Evolutionary conservation across 768 basidiomycete genomes (phyloP).

Genomic region (Suillus brevipes): DNA sequence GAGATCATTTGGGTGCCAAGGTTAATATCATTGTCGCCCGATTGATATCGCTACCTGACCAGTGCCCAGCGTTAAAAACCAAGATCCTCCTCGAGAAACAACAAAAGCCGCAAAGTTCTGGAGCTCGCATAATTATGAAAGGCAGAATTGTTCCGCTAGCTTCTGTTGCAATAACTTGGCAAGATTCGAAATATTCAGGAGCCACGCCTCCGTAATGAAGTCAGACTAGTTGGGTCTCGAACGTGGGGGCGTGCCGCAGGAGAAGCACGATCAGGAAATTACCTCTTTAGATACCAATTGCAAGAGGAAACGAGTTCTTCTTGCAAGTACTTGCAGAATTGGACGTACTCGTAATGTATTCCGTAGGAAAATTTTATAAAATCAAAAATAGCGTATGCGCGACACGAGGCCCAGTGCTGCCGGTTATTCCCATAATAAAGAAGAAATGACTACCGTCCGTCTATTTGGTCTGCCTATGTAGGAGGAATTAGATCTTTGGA

Average conservation of each 20-base stretch:
- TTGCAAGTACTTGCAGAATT: not conserved
- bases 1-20: not conserved
- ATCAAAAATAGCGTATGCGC: not conserved
- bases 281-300: not conserved
- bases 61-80: not conserved
- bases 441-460: not conserved
- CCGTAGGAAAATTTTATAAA: not conserved
- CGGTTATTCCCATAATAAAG: not conserved
- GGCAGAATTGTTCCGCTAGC: not conserved
- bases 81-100: not conserved
- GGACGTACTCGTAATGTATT: not conserved
- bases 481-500: not conserved
- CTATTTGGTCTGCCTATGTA: not conserved
- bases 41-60: not conserved
- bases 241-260: not conserved
- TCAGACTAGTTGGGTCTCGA: not conserved
- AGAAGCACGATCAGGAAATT: slow-evolving; percentile 1
- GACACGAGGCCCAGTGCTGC: not conserved
- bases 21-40: not conserved
- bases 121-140: not conserved
- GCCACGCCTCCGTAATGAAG: not conserved
- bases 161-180: not conserved
- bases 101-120: not conserved
- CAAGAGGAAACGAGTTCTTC: not conserved
- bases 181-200: not conserved